Conservation (phyloP, 306 rosid species). For the Chamaecrista fasciculata region DNA sequence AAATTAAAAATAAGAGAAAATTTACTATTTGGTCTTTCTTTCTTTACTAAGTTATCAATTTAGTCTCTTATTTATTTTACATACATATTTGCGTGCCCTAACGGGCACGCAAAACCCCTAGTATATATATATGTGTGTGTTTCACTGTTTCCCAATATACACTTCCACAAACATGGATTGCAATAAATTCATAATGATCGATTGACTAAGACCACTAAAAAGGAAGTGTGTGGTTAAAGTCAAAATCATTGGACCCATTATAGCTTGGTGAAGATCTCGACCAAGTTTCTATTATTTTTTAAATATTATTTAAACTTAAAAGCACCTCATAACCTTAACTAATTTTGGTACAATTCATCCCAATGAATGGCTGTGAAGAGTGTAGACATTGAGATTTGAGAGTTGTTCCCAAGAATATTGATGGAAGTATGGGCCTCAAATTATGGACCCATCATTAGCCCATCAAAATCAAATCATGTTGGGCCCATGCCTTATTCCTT, state of each 20-base stretch:
- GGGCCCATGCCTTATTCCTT: conserved; percentile 30
- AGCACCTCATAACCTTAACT: conserved; percentile 1
- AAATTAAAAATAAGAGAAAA: no score
- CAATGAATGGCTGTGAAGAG: conserved; percentile 18
- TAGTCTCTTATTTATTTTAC: no score
- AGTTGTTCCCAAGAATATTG: conserved; percentile 30
- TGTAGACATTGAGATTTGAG: no score
- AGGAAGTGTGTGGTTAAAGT: conserved; percentile 15
- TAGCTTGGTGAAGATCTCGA: conserved; percentile 18
- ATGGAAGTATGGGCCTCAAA: conserved; percentile 36
- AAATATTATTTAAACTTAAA: background rate
- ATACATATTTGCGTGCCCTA: no score
- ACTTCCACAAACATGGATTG: no score
- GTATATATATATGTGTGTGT: no score
- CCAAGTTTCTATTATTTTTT: conserved; percentile 11
- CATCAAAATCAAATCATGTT: conserved; percentile 38
- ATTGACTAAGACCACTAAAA: no score
- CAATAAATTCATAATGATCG: no score
- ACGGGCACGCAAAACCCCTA: no score
- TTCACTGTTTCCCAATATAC: no score
- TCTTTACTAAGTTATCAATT: no score
- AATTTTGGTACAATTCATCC: conserved; percentile 32
- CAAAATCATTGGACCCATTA: conserved; percentile 36
- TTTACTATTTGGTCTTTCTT: no score
- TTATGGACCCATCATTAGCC: conserved; percentile 49